Conservation (phyloP, 2,329 filamentous ascomycete species). For the Fusarium coffeatum region DNA sequence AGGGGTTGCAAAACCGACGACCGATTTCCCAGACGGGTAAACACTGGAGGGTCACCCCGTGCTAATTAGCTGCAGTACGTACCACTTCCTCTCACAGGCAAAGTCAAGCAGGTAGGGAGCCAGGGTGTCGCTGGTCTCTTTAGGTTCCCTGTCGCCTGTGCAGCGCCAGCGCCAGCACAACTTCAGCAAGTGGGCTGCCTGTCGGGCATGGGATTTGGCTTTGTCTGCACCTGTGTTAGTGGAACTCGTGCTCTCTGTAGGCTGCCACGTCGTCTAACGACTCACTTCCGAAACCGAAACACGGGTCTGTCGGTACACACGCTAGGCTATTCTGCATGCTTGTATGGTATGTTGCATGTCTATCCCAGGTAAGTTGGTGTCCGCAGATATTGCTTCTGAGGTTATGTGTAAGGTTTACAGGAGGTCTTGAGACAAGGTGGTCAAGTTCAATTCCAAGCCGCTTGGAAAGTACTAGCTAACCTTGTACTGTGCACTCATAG, state of each 20-base stretch:
- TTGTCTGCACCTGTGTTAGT: constrained; percentile 12
- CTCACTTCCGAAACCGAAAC: constrained; percentile 34
- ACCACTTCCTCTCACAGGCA: neutral
- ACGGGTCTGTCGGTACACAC: constrained; percentile 12
- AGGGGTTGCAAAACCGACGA: constrained; percentile 22
- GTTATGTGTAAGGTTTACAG: neutral
- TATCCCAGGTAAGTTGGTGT: neutral
- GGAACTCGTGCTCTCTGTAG: constrained; percentile 28
- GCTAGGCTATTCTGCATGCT: constrained; percentile 10
- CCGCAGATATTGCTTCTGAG: neutral
- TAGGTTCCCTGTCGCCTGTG: constrained; percentile 12
- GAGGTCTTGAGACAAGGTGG: constrained; percentile 10
- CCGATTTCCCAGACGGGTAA: constrained; percentile 27
- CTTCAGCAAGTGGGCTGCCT: constrained; percentile 22
- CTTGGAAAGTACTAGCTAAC: neutral
- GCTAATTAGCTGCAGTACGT: constrained; percentile 8
- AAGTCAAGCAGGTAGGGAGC: neutral
- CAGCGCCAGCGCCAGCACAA: constrained; percentile 11
- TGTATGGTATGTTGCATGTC: constrained; percentile 1
- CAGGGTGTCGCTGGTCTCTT: neutral
- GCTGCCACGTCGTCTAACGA: constrained; percentile 41
- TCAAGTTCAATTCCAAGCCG: neutral
- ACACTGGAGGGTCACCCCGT: constrained; percentile 4
- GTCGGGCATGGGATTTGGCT: constrained; percentile 12
- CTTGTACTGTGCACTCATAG: neutral